Base-by-base conservation (phyloP, 2,329 filamentous ascomycete genomes). In the Graphium sp. region DNA sequence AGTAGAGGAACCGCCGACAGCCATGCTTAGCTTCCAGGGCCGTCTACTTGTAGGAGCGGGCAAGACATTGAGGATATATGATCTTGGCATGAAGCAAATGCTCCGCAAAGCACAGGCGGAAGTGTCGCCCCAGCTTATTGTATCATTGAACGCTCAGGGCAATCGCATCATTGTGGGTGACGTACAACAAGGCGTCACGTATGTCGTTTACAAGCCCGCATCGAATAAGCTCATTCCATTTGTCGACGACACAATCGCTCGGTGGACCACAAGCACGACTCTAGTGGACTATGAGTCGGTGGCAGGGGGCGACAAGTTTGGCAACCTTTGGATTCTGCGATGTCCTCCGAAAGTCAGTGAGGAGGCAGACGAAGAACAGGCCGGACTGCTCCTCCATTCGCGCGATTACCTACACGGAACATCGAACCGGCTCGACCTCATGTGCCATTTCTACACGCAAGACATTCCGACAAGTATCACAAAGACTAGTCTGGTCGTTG, bases 251-350 rank as follows among this genome's bases (percentile, higher is more conserved):
- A 78, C 75, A 6, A 67, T 94, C 35, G 66, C 84, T 28, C 74
- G 89, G 18, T 95, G 85, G 81, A 92, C 83, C 2, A 92, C 83
- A 1, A 80, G 80, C 39, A 78, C 80, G 1, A 69, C 84, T 3
- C 93, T 98, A 83, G 75, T 95, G 2, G 89, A 99, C 53, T 99
- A 98, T 50, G 89, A 98, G 48, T 92, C 89, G 2, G 74, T 81
- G 15, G 85, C 84, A 3, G 89, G 87, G 20, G 87, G 87, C 20
- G 89, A 99, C 57, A 95, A 94, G 47, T 99, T 98, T 39, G 91
- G 89, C 35, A 98, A 98, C 43, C 55, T 98, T 11, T 98, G 84
- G 75, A 69, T 98, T 24, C 64, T 98, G 18, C 78, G 89, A 26
- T 89, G 81, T 43, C 84, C 87, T 0, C 61, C 74, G 34, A 89